phyloP scores from a whole-genome alignment of 1,284 basidiomycete genomes.

The Boletus sp. region DNA sequence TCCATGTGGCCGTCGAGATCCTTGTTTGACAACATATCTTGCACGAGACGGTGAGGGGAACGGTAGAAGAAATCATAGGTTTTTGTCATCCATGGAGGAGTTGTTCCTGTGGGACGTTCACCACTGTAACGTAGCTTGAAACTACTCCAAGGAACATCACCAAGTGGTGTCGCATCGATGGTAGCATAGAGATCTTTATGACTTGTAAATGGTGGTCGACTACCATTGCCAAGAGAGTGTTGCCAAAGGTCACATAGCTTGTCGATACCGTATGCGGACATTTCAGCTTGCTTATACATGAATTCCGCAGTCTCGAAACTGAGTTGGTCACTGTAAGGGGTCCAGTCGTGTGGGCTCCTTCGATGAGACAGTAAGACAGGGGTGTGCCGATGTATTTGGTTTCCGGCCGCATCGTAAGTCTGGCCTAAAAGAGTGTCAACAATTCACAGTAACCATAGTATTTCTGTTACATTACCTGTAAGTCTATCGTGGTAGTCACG shows the following conservation, averaged over 20 bases:
- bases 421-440: background rate
- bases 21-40: constrained; percentile 17
- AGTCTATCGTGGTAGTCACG: background rate
- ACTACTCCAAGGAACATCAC: constrained; percentile 15
- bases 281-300: background rate
- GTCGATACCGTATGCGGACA: constrained; percentile 1
- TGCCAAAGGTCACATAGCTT: constrained; percentile 4
- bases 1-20: constrained; percentile 23
- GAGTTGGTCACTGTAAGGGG: background rate
- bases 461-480: background rate
- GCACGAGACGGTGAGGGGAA: constrained; percentile 2
- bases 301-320: background rate
- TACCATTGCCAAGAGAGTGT: background rate
- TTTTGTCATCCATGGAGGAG: constrained; percentile 17
- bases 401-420: background rate
- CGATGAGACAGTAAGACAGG: too few relatives aligned
- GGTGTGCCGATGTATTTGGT: too few relatives aligned
- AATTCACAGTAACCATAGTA: background rate
- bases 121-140: constrained; percentile 15
- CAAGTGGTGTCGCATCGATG: constrained; percentile 20
- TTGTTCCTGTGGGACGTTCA: background rate
- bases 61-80: constrained; percentile 20
- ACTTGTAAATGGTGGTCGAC: constrained; percentile 2
- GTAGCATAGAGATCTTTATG: constrained; percentile 14
- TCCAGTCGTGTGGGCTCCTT: constrained; percentile 1